Percentiles rank a stretch among this genome's conserved stretches.
Evolutionary conservation across 805 yeast genomes (phyloP).

Genomic region (Ogataea methanolica): DNA sequence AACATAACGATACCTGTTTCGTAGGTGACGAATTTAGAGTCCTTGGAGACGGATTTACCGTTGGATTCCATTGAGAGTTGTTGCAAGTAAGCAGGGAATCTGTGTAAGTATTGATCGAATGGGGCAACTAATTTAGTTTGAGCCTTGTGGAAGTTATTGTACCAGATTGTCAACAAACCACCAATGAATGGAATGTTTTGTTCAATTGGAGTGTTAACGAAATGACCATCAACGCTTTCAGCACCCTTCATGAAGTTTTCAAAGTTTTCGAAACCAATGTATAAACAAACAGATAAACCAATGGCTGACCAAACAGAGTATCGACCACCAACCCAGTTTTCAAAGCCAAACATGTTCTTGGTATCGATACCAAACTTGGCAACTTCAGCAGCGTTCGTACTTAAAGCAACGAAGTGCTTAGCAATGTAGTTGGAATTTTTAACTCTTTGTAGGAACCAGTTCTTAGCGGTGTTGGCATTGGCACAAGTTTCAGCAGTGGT

Average conservation of each 20-base stretch:
- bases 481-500: conserved; percentile 98
- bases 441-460: conserved; percentile 73
- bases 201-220: conserved; percentile 76
- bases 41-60: conserved; percentile 96
- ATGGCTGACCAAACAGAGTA: conserved; percentile 99
- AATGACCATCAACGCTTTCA: conserved; percentile 94
- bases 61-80: conserved; percentile 98
- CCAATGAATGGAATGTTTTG: conserved; percentile 91
- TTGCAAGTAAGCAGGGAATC: conserved; percentile 99
- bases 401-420: conserved; percentile 95
- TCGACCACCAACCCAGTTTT: conserved; percentile 99
- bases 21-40: conserved; percentile 85
- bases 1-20: conserved; percentile 94
- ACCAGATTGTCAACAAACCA: conserved; percentile 94
- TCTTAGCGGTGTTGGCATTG: conserved; percentile 92
- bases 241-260: conserved; percentile 94
- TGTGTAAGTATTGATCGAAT: conserved; percentile 96
- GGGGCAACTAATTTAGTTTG: conserved; percentile 99
- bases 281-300: conserved; percentile 91
- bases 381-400: conserved; percentile 90
- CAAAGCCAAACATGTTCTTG: conserved; percentile 97
- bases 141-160: conserved; percentile 96
- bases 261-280: conserved; percentile 93
- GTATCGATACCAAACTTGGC: conserved; percentile 95
- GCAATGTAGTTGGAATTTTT: conserved; percentile 72